These are phyloP conservation scores for Xylaria sp. DNA, from an alignment of 2,329 filamentous ascomycete genomes.

Conservation along the genomic window DNA sequence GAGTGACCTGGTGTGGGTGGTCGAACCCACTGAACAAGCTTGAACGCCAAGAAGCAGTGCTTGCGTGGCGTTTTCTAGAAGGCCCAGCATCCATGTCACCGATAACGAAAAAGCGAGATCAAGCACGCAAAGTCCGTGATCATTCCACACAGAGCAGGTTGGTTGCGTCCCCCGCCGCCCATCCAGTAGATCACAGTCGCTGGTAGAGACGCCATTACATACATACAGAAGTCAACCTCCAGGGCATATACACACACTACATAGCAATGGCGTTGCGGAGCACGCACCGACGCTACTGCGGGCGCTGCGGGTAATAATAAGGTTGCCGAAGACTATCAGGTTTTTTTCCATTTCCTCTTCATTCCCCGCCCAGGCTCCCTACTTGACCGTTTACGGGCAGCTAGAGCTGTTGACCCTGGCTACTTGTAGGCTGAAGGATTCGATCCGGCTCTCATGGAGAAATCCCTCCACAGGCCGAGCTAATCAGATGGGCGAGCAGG, in stretches of 20 bases:
- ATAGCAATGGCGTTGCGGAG: slow-evolving; percentile 8
- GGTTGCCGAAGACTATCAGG: slow-evolving; percentile 34
- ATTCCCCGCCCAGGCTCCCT: slow-evolving; percentile 1
- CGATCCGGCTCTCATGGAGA: slow-evolving; percentile 30
- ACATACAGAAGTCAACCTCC: slow-evolving; percentile 10
- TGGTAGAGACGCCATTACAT: slow-evolving; percentile 25
- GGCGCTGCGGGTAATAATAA: slow-evolving; percentile 34
- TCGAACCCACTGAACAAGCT: slow-evolving; percentile 38
- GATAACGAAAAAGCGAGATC: slow-evolving; percentile 36
- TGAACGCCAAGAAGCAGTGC: slow-evolving; percentile 27
- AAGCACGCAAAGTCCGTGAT: slow-evolving; percentile 29
- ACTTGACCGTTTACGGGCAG: slow-evolving; percentile 29
- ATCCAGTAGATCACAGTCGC: neutral
- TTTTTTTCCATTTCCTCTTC: slow-evolving; percentile 9
- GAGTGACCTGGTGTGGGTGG: slow-evolving; percentile 14
- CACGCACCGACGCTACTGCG: slow-evolving; percentile 33
- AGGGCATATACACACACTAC: neutral
- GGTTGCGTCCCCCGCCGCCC: neutral
- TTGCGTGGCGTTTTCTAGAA: slow-evolving; percentile 38
- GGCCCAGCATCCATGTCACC: slow-evolving; percentile 30
- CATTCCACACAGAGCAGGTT: slow-evolving; percentile 28
- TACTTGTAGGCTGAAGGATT: slow-evolving; percentile 37
- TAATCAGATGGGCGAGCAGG: slow-evolving; percentile 16
- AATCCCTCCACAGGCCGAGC: slow-evolving; percentile 26
- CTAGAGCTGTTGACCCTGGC: slow-evolving; percentile 26